Base-by-base conservation (phyloP, 148 eudicot species). In the Vaccinium darrowii region DNA sequence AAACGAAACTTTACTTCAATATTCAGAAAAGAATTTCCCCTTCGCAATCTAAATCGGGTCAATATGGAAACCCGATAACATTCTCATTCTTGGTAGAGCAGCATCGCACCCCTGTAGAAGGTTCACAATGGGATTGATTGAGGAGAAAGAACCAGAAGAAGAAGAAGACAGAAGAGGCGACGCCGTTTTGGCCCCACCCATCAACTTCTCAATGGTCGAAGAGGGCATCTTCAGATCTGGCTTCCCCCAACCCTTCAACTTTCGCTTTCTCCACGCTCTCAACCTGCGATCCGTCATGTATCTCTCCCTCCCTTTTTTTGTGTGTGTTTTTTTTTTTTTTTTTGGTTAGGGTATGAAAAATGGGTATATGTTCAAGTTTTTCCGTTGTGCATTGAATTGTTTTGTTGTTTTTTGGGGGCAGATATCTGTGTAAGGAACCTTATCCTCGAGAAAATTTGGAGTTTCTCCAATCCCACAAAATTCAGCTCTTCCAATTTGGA, bases 151-250 rank as follows among this genome's bases (percentile, higher is more conserved):
- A 18, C 47, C 6, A 74, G 19, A 69, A 69, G 87, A 76, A 52
- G 81, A 23, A 27, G 86, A 27, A 23, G 88, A 57, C 23, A 79
- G 36, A 62, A 73, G 71, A 5, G 86, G 87, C 50, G 91, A 82
- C 57, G 83, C 43, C 69, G 85, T 89, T 79, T 84, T 92, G 81
- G 80, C 83, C 33, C 92, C 95, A 36, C 95, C 95, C n/a, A 76
- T 60, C 16, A 94, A 94, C 77, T 94, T 94, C 85, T 90, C 95
- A 2, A 89, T 89, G 89, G 98, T 94, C 1, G 98, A 94, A 88
- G 94, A 93, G 51, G 91, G 93, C 54, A 82, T 94, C 16, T 94
- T 90, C 76, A 87, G 98, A 93, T 94, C 98, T 83, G 95, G 98
- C 83, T 93, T 93, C 82, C 98, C 98, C 27, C 85, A 94, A 79